Conservation (phyloP, 192 early-diverging fungal species). For the Jimgerdemannia flammicorona region DNA sequence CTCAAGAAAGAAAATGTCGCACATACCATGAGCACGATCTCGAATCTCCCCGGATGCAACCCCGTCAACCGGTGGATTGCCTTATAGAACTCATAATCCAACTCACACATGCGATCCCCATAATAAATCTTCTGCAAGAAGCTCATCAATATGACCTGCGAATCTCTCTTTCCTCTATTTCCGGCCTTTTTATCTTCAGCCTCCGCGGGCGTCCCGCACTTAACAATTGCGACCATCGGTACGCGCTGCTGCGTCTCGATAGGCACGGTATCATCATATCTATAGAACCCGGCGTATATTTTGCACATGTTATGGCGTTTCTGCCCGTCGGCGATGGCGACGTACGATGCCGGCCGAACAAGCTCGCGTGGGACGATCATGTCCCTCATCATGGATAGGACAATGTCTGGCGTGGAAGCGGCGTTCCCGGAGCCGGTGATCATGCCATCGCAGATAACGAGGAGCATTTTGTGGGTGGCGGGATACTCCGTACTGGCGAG, state of each 20-base stretch:
- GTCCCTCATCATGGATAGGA: constrained; percentile 76
- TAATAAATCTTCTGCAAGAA: constrained; percentile 83
- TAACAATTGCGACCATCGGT: constrained; percentile 72
- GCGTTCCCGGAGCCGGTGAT: constrained; percentile 72
- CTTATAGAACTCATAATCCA: constrained; percentile 78
- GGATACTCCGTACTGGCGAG: constrained; percentile 70
- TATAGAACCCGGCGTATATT: constrained; percentile 89
- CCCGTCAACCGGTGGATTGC: constrained; percentile 67
- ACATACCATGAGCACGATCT: constrained; percentile 73
- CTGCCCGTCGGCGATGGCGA: constrained; percentile 83
- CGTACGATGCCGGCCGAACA: constrained; percentile 73
- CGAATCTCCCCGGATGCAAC: constrained; percentile 66
- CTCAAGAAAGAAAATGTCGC: constrained; percentile 1
- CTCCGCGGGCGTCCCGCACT: constrained; percentile 71
- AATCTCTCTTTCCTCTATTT: constrained; percentile 91
- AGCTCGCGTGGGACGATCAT: constrained; percentile 60
- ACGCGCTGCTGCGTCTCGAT: constrained; percentile 49
- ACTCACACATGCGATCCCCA: constrained; percentile 73
- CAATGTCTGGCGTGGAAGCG: constrained; percentile 70
- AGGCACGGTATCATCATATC: constrained; percentile 51
- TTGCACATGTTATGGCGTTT: constrained; percentile 92
- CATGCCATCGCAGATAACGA: constrained; percentile 78
- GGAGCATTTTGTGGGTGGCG: constrained; percentile 69
- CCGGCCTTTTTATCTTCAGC: constrained; percentile 64
- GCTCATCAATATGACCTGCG: constrained; percentile 92